Evolutionary conservation across 768 basidiomycete species (phyloP).

Genomic region (Mycena albidolilacea): DNA sequence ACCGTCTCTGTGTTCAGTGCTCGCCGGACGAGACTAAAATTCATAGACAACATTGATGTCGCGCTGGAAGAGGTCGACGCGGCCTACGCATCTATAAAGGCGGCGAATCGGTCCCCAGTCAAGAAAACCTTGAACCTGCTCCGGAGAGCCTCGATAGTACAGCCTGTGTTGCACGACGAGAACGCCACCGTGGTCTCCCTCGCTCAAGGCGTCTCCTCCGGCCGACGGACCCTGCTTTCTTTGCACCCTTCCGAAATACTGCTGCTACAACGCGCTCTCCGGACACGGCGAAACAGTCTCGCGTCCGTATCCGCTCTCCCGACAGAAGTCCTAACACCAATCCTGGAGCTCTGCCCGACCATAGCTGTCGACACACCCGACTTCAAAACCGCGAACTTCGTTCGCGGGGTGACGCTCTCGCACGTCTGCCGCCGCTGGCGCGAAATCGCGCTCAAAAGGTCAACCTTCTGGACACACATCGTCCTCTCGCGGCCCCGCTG

Average conservation of each 20-base stretch:
- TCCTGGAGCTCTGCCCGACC: slow-evolving; percentile 14
- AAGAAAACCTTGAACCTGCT: slow-evolving; percentile 28
- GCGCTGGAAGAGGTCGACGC: slow-evolving; percentile 19
- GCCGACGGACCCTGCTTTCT: neutral
- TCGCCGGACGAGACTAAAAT: neutral
- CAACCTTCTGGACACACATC: slow-evolving; percentile 30
- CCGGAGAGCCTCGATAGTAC: slow-evolving; percentile 1
- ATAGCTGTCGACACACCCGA: slow-evolving; percentile 19
- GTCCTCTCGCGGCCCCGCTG: slow-evolving; percentile 29
- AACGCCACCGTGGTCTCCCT: slow-evolving; percentile 10
- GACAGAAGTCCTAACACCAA: slow-evolving; percentile 25
- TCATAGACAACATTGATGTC: slow-evolving; percentile 11
- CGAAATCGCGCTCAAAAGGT: slow-evolving; percentile 13
- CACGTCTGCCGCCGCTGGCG: slow-evolving; percentile 39
- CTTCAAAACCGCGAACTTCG: slow-evolving; percentile 21
- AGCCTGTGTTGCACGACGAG: slow-evolving; percentile 2
- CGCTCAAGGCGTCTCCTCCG: slow-evolving; percentile 6
- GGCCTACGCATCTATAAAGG: neutral
- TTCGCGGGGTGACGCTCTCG: neutral
- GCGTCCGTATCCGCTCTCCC: slow-evolving; percentile 26
- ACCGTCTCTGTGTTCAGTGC: slow-evolving; percentile 21
- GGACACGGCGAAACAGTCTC: slow-evolving; percentile 27
- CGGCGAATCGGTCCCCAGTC: slow-evolving; percentile 13
- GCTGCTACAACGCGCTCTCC: slow-evolving; percentile 26
- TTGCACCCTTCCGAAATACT: slow-evolving; percentile 6